phyloP scores from a whole-genome alignment of 139 green algal species.

The Trebouxia sp. region DNA sequence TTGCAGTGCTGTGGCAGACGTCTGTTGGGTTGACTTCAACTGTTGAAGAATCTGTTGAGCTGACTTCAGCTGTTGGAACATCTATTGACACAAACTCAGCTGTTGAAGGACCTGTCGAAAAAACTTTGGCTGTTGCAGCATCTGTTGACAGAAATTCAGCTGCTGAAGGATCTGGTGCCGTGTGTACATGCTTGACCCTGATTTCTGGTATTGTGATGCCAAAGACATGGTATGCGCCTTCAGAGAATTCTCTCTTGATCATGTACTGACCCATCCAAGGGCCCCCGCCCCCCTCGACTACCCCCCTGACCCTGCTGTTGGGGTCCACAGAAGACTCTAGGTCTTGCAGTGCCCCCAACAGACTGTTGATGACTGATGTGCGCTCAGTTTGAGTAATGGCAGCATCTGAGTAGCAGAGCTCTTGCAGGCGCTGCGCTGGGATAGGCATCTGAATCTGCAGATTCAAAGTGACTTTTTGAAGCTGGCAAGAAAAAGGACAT shows the following conservation, averaged over 20 bases:
- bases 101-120: no score
- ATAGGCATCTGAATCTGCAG: neutral
- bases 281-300: conserved; percentile 1
- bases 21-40: no score
- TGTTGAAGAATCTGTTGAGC: no score
- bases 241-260: conserved; percentile 18
- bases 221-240: conserved; percentile 4
- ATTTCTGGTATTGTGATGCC: neutral
- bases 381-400: neutral
- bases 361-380: neutral
- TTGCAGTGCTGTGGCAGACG: no score
- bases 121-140: no score
- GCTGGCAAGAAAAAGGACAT: no score
- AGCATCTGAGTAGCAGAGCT: conserved; percentile 7
- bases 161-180: neutral
- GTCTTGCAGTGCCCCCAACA: neutral
- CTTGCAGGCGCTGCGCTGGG: neutral
- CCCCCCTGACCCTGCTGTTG: neutral
- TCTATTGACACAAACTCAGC: no score
- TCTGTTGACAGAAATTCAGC: no score
- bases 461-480: neutral
- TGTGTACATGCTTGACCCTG: neutral
- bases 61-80: no score
- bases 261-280: conserved; percentile 21
- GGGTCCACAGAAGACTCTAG: neutral